Conservation (phyloP, 202 grass and related monocot species). For the Eragrostis tef region DNA sequence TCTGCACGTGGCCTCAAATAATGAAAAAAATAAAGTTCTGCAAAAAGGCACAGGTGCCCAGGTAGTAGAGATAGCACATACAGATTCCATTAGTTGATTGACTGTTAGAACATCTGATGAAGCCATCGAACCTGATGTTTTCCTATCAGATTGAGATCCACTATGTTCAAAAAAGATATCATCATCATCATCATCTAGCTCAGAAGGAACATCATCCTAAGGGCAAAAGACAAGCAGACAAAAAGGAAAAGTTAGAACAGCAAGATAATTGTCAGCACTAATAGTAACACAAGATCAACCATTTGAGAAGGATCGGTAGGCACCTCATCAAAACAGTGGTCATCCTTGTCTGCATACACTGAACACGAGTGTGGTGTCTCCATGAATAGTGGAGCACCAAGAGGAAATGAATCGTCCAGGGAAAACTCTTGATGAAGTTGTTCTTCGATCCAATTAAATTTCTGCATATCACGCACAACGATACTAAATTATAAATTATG, state of each 20-base stretch:
- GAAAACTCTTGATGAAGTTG: conserved; percentile 85
- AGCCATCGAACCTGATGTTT: conserved; percentile 73
- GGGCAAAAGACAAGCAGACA: conserved; percentile 43
- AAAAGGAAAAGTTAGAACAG: conserved; percentile 34
- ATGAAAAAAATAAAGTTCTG: no score
- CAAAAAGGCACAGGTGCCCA: not conserved
- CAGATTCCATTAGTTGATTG: conserved; percentile 91
- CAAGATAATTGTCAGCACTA: not conserved
- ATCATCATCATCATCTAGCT: conserved; percentile 77
- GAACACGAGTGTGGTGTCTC: conserved; percentile 72
- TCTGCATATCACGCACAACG: conserved; percentile 50
- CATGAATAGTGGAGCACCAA: conserved; percentile 78
- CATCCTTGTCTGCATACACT: conserved; percentile 60
- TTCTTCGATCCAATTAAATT: conserved; percentile 66
- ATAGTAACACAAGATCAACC: conserved; percentile 18
- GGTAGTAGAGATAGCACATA: conserved; percentile 45
- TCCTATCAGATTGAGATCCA: conserved; percentile 72
- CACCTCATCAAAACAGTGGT: conserved; percentile 76
- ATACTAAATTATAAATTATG: conserved; percentile 24
- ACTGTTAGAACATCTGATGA: conserved; percentile 79
- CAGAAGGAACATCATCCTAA: conserved; percentile 72
- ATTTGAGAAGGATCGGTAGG: conserved; percentile 36
- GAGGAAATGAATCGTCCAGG: conserved; percentile 83
- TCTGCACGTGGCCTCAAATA: not conserved
- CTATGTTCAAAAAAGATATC: conserved; percentile 67